Evolutionary conservation across 306 rosid species (phyloP).

Genomic region (Senna siamea): DNA sequence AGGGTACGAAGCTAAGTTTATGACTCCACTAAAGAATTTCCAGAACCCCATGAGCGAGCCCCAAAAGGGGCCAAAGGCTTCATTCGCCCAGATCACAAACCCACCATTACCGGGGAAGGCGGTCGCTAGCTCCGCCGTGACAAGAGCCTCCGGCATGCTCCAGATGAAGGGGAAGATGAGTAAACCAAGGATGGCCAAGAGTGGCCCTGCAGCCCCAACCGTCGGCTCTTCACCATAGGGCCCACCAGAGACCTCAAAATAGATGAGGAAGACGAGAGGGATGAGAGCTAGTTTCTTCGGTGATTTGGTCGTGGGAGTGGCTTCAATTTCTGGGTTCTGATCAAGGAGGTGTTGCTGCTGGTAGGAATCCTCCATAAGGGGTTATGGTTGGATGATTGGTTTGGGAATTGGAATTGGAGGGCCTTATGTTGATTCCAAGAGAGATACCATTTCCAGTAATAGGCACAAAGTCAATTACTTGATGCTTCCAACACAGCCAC

Average conservation of each 20-base stretch:
- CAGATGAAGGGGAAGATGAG: slow-evolving; percentile 51
- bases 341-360: background rate
- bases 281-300: slow-evolving; percentile 43
- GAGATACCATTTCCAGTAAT: too few species aligned
- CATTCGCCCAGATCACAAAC: slow-evolving; percentile 47
- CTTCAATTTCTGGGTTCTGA: background rate
- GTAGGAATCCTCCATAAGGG: background rate
- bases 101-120: slow-evolving; percentile 55
- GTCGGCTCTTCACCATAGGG: slow-evolving; percentile 46
- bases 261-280: slow-evolving; percentile 53
- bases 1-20: slow-evolving; percentile 51
- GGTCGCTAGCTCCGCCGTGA: slow-evolving; percentile 53
- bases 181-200: slow-evolving; percentile 54
- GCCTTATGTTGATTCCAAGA: too few species aligned
- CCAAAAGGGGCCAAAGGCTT: slow-evolving; percentile 57
- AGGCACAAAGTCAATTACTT: background rate
- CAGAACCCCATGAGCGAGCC: slow-evolving; percentile 55
- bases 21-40: slow-evolving; percentile 51
- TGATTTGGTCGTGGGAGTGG: slow-evolving; percentile 7
- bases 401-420: background rate
- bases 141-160: slow-evolving; percentile 53
- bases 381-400: background rate
- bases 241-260: slow-evolving; percentile 51
- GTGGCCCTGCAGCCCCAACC: slow-evolving; percentile 46
- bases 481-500: too few species aligned